A percentile compares a stretch with the other conserved stretches of the same genome.
Conservation (phyloP, 2,329 filamentous ascomycete genomes). For the Fusarium buharicum region DNA sequence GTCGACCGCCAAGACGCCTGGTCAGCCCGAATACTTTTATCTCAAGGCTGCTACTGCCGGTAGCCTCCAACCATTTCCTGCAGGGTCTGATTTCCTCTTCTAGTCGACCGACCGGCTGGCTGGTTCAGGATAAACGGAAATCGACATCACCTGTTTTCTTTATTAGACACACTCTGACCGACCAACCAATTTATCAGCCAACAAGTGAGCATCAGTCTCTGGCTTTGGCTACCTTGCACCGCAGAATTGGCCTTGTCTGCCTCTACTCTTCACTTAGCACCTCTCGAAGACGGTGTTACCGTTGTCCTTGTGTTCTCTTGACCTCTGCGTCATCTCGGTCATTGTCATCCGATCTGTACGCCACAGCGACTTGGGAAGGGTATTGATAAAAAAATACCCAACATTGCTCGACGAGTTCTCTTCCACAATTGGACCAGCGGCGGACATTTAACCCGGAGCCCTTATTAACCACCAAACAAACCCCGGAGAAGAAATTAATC, state of each 20-base stretch:
- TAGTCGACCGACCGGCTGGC: slow-evolving; percentile 4
- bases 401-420: slow-evolving; percentile 3
- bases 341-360: slow-evolving; percentile 22
- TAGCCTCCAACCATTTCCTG: neutral
- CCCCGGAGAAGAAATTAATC: slow-evolving; percentile 18
- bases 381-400: slow-evolving; percentile 3
- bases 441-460: slow-evolving; percentile 10
- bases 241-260: slow-evolving; percentile 2
- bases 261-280: slow-evolving; percentile 4
- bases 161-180: slow-evolving; percentile 1
- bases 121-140: slow-evolving; percentile 5
- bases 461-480: slow-evolving; percentile 23
- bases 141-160: slow-evolving; percentile 15
- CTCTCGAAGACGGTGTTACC: slow-evolving; percentile 5
- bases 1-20: slow-evolving; percentile 22
- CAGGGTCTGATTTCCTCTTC: neutral
- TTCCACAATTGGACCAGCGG: neutral
- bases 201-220: slow-evolving; percentile 1
- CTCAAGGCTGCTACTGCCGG: neutral
- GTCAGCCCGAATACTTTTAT: slow-evolving; percentile 1
- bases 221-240: slow-evolving; percentile 5
- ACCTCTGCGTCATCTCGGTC: slow-evolving; percentile 26
- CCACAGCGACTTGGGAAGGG: slow-evolving; percentile 7
- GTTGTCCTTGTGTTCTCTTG: slow-evolving; percentile 7
- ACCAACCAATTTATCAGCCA: neutral